These are phyloP conservation scores for Colletotrichum sp. DNA, from an alignment of 2,329 filamentous ascomycete genomes.

Conservation along the genomic window DNA sequence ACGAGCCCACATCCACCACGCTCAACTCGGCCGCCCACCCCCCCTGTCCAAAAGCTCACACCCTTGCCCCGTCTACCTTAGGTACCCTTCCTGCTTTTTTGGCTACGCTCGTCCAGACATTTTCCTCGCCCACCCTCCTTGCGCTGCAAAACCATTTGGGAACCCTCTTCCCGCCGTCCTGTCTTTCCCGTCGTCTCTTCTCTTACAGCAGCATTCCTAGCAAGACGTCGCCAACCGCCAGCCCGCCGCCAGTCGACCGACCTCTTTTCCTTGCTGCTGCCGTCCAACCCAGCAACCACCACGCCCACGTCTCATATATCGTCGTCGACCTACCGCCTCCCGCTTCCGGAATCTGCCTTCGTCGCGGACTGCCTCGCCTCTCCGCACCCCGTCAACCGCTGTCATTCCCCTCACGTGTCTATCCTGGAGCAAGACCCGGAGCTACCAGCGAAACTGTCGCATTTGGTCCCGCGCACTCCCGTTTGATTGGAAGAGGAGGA, in stretches of 20 bases:
- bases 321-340: constrained; percentile 2
- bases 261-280: background rate
- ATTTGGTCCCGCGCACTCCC: background rate
- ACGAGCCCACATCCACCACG: background rate
- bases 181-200: background rate
- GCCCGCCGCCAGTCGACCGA: background rate
- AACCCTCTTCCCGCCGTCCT: constrained; percentile 6
- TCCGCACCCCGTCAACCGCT: background rate
- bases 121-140: constrained; percentile 14
- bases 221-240: background rate
- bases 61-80: background rate
- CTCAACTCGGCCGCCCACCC: background rate
- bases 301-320: constrained; percentile 10
- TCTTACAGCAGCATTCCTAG: background rate
- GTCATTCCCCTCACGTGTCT: constrained; percentile 13
- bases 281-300: constrained; percentile 5
- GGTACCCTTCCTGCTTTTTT: background rate
- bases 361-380: background rate
- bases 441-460: constrained; percentile 3
- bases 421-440: constrained; percentile 11
- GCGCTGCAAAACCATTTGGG: background rate
- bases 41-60: background rate
- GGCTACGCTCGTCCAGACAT: constrained; percentile 2
- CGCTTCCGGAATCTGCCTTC: background rate
- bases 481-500: constrained; percentile 19